Conservation (phyloP, 441 rosid species). For the Mallotus repandus region DNA sequence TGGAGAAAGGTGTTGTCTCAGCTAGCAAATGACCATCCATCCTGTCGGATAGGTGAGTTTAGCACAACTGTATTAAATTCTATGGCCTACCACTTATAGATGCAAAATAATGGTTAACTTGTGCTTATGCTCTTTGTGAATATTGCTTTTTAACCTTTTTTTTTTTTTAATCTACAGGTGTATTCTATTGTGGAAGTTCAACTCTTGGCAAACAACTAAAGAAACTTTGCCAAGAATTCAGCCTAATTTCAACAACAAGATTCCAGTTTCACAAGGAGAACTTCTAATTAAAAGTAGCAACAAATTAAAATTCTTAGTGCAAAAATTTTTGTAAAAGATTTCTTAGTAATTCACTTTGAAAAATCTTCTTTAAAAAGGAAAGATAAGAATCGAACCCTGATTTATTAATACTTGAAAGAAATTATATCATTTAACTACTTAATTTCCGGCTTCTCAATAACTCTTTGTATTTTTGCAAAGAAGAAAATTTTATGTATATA, state of each 20-base stretch:
- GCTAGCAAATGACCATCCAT: constrained; percentile 50
- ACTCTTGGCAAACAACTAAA: constrained; percentile 59
- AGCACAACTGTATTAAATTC: no score
- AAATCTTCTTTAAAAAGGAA: no score
- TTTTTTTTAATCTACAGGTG: constrained; percentile 48
- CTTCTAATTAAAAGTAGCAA: constrained; percentile 46
- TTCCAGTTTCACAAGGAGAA: constrained; percentile 94
- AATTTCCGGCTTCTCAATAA: no score
- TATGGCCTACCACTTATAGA: no score
- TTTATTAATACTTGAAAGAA: no score
- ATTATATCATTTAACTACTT: no score
- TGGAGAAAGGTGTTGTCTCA: constrained; percentile 84
- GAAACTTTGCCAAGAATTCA: constrained; percentile 76
- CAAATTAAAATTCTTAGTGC: not conserved
- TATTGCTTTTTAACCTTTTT: not conserved
- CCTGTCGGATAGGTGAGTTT: constrained; percentile 59
- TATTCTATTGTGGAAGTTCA: constrained; percentile 92
- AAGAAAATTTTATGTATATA: not conserved
- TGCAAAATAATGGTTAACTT: no score
- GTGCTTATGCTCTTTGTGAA: no score
- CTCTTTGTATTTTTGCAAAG: not conserved
- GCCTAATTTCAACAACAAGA: constrained; percentile 71
- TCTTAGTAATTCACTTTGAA: not conserved
- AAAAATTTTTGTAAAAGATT: not conserved
- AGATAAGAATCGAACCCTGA: no score